Evolutionary conservation across 306 rosid genomes (phyloP).

Genomic region (Vigna mungo): DNA sequence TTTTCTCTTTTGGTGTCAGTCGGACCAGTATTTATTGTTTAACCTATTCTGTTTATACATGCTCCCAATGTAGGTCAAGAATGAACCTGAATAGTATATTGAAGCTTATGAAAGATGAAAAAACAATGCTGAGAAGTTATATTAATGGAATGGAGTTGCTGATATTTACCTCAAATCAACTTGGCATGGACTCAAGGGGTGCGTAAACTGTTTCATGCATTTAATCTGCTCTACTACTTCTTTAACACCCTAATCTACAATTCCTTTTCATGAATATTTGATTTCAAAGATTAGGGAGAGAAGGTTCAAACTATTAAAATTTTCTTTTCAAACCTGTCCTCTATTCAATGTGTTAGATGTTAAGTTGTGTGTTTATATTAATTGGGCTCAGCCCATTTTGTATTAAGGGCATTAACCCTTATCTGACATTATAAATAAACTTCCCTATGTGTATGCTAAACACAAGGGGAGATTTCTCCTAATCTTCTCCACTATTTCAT

Average conservation of each 20-base stretch:
- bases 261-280: too few relatives aligned
- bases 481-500: too few relatives aligned
- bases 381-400: too few relatives aligned
- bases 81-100: slow-evolving; percentile 44
- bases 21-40: slow-evolving; percentile 2
- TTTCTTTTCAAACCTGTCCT: not conserved
- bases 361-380: too few relatives aligned
- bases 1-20: not conserved
- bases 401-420: too few relatives aligned
- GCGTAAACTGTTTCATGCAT: slow-evolving; percentile 40
- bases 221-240: slow-evolving; percentile 11
- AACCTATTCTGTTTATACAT: slow-evolving; percentile 19
- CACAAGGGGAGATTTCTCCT: too few relatives aligned
- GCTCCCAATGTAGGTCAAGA: slow-evolving; percentile 56
- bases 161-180: slow-evolving; percentile 66
- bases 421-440: too few relatives aligned
- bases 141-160: slow-evolving; percentile 66
- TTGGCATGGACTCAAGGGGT: slow-evolving; percentile 59
- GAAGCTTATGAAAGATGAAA: slow-evolving; percentile 59
- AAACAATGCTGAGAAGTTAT: slow-evolving; percentile 58
- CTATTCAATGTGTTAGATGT: not conserved
- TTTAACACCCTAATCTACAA: not conserved
- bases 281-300: slow-evolving; percentile 2
- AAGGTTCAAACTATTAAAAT: slow-evolving; percentile 7
- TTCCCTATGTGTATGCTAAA: too few relatives aligned